Percentiles rank a stretch among this genome's conserved stretches.
Evolutionary conservation across 129 eudicot species (phyloP).

Genomic region (sunflower (Helianthus annuus)): HanXRQr2.0-SUNRISE NC_035444.2:15329645-15330144

Average conservation of each 20-base stretch:
- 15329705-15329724: conserved; percentile 82
- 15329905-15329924: not conserved
- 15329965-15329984: conserved; percentile 78
- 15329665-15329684: not conserved
- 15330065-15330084: conserved; percentile 12
- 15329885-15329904: not conserved
- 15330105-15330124: no score
- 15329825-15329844: conserved; percentile 74
- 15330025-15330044: conserved; percentile 69
- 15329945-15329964: conserved; percentile 88
- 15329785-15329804: conserved; percentile 82
- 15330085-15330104: no score
- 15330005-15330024: conserved; percentile 69
- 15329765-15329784: conserved; percentile 51
- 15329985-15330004: conserved; percentile 76
- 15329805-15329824: conserved; percentile 77
- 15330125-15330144: no score
- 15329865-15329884: not conserved
- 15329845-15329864: conserved; percentile 55
- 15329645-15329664: not conserved
- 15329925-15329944: conserved; percentile 64
- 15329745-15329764: conserved; percentile 58
- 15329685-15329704: conserved; percentile 48
- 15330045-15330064: conserved; percentile 82
- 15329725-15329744: conserved; percentile 77